Base-by-base conservation (phyloP, 148 eudicot genomes). In the Drosera capensis region DNA sequence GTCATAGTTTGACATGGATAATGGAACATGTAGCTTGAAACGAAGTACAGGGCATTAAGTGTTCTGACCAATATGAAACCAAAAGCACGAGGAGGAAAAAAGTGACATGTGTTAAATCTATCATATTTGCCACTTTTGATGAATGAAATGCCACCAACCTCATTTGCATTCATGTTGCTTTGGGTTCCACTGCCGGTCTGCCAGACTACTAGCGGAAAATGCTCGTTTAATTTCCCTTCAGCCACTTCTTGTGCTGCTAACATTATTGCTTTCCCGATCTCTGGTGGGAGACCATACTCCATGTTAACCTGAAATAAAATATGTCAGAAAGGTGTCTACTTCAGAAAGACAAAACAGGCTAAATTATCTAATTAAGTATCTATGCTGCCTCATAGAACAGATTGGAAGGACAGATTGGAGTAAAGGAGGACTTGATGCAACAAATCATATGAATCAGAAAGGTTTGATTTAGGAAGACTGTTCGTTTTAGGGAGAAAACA, bases 151-250 rank as follows among this genome's bases (percentile, higher is more conserved):
- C 39, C 60, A 42, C 56, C 18, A 49, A 84, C 97, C 97, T 88
- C 97, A 60, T 90, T 90, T 40, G 97, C 95, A 65, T 90, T 90
- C 95, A 90, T 84, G 68, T 90, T 90, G 55, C 95, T 90, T 64
- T 90, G 97, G 30, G 97, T 90, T 35, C 97, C 97, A 59, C 97
- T 90, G 18, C 95, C 97, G 54, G 97, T 90, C 67, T 90, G 97
- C 97, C 97, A 90, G 25, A 90, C 85, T 21, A 88, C 96, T 54
- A 88, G 68, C 0, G 94, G 96, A 49, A 90, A 90, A 68, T 90
- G 97, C 45, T 90, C 87, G 50, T 73, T 84, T 38, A 84, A 48
- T 67, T 90, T 80, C 37, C 97, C 95, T 55, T 90, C 95, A 29
- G 95, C 86, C 30, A 90, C 97, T 67, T 84, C 95, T 57, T 90